A percentile compares a stretch with the other conserved stretches of the same genome.
Conservation (phyloP, 2,329 filamentous ascomycete species). For the Beauveria sp. region DNA sequence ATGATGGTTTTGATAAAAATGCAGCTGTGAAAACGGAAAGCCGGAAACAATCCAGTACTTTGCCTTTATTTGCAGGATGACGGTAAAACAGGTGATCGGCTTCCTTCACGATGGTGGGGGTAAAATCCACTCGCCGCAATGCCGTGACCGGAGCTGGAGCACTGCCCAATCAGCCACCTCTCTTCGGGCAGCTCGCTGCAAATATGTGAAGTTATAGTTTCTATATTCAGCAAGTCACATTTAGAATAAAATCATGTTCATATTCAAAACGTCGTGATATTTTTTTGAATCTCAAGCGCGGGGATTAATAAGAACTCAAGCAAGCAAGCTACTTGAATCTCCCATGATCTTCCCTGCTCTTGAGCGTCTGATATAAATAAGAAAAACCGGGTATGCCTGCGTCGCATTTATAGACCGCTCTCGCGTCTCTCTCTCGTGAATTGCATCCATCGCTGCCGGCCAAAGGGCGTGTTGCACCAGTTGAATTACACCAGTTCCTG, state of each 20-base stretch:
- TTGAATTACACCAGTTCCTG: neutral
- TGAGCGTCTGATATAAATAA: neutral
- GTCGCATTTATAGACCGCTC: neutral
- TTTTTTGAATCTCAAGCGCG: neutral
- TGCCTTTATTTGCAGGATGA: neutral
- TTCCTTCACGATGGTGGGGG: neutral
- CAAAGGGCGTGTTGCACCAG: neutral
- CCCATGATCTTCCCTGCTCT: neutral
- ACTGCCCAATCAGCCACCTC: neutral
- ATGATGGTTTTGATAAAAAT: neutral
- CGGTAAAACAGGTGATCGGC: neutral
- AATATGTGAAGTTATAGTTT: too few relatives aligned
- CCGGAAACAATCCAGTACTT: neutral
- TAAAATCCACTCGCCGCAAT: neutral
- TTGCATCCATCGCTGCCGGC: neutral
- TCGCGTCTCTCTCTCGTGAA: neutral
- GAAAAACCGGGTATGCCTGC: neutral
- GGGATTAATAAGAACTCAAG: neutral
- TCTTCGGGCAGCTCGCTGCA: neutral
- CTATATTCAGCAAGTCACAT: too few relatives aligned
- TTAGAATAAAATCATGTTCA: too few relatives aligned
- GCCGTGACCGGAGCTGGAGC: constrained; percentile 2
- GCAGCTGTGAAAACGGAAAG: too few relatives aligned
- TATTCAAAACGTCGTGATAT: neutral
- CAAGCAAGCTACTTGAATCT: neutral